Evolutionary conservation across 176 grass and related monocot species (phyloP).

Genomic region (Coix lacrymajobi): DNA sequence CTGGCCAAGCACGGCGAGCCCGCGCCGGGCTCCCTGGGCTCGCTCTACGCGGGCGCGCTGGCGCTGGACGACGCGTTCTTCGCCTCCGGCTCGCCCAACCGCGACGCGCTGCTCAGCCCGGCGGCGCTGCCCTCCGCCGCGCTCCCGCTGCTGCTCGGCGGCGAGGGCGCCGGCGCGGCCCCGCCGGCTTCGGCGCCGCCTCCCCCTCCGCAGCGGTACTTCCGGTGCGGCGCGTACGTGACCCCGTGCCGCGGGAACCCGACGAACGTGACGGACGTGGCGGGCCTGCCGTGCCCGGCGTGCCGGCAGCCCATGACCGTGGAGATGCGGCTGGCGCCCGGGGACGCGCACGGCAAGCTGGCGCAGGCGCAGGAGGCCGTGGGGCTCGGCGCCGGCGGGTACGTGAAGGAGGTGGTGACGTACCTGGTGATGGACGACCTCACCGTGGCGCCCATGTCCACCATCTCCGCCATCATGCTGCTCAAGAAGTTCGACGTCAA

Average conservation of each 20-base stretch:
- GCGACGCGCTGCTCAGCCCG: slow-evolving; percentile 41
- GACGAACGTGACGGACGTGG: slow-evolving; percentile 32
- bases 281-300: slow-evolving; percentile 26
- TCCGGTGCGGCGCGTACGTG: slow-evolving; percentile 19
- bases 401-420: slow-evolving; percentile 45
- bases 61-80: slow-evolving; percentile 44
- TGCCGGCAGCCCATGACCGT: slow-evolving; percentile 33
- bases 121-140: slow-evolving; percentile 13
- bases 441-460: slow-evolving; percentile 57
- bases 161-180: neutral
- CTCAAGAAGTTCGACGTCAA: slow-evolving; percentile 57
- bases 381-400: slow-evolving; percentile 25
- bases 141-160: slow-evolving; percentile 10
- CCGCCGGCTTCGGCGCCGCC: neutral
- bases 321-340: slow-evolving; percentile 36
- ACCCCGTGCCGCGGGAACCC: neutral
- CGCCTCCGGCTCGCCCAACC: neutral
- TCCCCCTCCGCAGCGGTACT: slow-evolving; percentile 18
- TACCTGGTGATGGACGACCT: slow-evolving; percentile 76
- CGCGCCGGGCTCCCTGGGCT: slow-evolving; percentile 29
- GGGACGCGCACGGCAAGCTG: slow-evolving; percentile 27
- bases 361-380: slow-evolving; percentile 2
- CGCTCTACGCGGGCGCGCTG: slow-evolving; percentile 47
- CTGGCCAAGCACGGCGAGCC: slow-evolving; percentile 9
- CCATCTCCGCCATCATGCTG: slow-evolving; percentile 55